Base-by-base conservation (phyloP, 176 grass and related monocot genomes). In the Poa annua region DNA sequence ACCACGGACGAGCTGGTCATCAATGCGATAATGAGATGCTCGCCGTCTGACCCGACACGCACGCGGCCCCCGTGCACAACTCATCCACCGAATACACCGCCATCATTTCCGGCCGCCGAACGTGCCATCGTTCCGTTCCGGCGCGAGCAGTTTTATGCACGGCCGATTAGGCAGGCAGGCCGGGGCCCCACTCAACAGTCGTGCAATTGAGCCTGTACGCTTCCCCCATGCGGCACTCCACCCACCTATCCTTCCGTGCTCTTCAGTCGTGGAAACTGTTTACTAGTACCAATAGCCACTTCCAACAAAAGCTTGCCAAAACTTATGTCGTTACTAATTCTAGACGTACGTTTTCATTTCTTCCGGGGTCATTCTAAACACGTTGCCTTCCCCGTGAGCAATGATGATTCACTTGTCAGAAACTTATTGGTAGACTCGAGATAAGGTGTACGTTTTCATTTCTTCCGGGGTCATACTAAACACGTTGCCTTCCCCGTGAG, bases 21-120 rank as follows among this genome's bases (percentile, higher is more conserved):
- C 29, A 29, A 29, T 29, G 29, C 29, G 29, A 29, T 29, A 29
- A 29, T 29, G 41, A 42, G 41, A 8, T 42, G 41, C 41, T 42
- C 41, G 38, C 38, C 6, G 38, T 36, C 35, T 36, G 35, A 36
- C 35, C 35, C 35, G 35, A 36, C 35, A 36, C 35, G 35, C 35
- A 36, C 35, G 35, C 35, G 35, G 35, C 35, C 35, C 19, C 34
- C 49, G 12, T 38, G 50, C 32, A 8, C 57, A 61, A 61, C 7
- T 45, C 83, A 35, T 70, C 64, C 81, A 75, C 83, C 62, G 7
- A 85, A 77, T 77, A 77, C 83, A 21, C 49, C 62, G 50, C 63
- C 82, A 76, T 84, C 45, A 84, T 84, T 76, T 41, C 17, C 52
- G 17, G 80, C 83, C 62, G 80, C 83, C 83, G 74, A 85, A 59